These are phyloP conservation scores for Oryza nivara DNA, from an alignment of 176 grass and related monocot genomes.

Conservation along the genomic window DNA sequence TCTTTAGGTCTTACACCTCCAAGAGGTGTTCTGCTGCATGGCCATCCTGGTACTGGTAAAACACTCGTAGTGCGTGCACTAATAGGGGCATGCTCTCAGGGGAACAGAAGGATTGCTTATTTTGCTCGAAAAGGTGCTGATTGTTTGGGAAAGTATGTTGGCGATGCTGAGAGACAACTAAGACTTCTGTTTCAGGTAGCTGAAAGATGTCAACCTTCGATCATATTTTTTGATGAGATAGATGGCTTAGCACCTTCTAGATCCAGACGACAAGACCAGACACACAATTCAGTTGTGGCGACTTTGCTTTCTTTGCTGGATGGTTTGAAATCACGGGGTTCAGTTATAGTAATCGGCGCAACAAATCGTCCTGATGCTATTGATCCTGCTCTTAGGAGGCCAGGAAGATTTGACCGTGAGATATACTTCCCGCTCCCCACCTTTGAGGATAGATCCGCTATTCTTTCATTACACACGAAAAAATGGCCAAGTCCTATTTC, in stretches of 20 bases:
- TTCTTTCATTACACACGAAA: conserved; percentile 90
- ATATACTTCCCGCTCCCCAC: conserved; percentile 94
- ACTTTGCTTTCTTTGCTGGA: conserved; percentile 96
- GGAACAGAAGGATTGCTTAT: conserved; percentile 91
- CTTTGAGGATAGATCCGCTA: conserved; percentile 86
- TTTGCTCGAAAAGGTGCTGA: conserved; percentile 99
- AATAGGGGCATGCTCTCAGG: conserved; percentile 92
- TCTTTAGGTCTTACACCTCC: conserved; percentile 86
- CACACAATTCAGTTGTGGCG: conserved; percentile 97
- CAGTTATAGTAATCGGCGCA: conserved; percentile 95
- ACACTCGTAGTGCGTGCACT: conserved; percentile 88
- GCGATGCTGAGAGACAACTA: conserved; percentile 92
- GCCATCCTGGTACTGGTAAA: conserved; percentile 97
- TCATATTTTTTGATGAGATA: conserved; percentile 99
- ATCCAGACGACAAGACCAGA: conserved; percentile 88
- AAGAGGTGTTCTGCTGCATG: conserved; percentile 93
- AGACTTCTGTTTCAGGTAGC: conserved; percentile 97
- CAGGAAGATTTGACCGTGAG: conserved; percentile 97
- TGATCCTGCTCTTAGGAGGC: conserved; percentile 93
- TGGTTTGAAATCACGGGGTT: conserved; percentile 95
- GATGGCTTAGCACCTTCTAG: conserved; percentile 92
- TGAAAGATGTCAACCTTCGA: conserved; percentile 94
- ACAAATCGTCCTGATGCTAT: conserved; percentile 96
- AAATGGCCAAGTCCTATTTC: conserved; percentile 83
- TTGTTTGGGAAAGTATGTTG: conserved; percentile 99